Conservation (phyloP, 2,329 filamentous ascomycete species). For the Thermoascus crustaceus region DNA sequence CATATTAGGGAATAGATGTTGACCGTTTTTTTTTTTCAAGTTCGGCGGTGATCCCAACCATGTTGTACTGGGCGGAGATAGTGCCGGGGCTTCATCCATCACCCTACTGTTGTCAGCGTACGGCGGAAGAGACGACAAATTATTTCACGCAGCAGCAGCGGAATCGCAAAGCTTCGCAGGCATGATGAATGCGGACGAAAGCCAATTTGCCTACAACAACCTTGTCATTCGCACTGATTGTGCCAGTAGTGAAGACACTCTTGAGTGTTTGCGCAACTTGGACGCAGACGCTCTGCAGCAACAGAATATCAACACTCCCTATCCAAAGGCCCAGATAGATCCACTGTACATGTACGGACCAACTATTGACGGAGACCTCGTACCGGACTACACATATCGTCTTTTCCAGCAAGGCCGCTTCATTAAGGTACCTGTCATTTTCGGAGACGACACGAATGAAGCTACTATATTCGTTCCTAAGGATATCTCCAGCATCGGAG, state of each 20-base stretch:
- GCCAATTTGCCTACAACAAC: slow-evolving; percentile 46
- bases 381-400: slow-evolving; percentile 42
- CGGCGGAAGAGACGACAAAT: slow-evolving; percentile 37
- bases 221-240: slow-evolving; percentile 45
- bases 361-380: slow-evolving; percentile 44
- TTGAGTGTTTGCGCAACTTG: slow-evolving; percentile 44
- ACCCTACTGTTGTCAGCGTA: slow-evolving; percentile 54
- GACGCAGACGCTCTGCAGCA: slow-evolving; percentile 37
- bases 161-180: slow-evolving; percentile 48
- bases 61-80: slow-evolving; percentile 60
- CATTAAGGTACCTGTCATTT: slow-evolving; percentile 47
- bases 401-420: slow-evolving; percentile 44
- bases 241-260: slow-evolving; percentile 28
- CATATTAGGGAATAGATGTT: too few species aligned
- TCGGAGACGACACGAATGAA: slow-evolving; percentile 56
- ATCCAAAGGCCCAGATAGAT: slow-evolving; percentile 34
- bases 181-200: slow-evolving; percentile 40
- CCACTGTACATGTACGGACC: slow-evolving; percentile 47
- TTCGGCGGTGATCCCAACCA: slow-evolving; percentile 64
- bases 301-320: slow-evolving; percentile 39
- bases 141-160: slow-evolving; percentile 47
- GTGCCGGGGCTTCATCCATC: slow-evolving; percentile 59
- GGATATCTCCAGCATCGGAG: slow-evolving; percentile 37
- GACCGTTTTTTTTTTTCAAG: slow-evolving; percentile 22
- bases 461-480: slow-evolving; percentile 54